A percentile compares a stretch with the other conserved stretches of the same genome.
phyloP scores from a whole-genome alignment of 495 filamentous ascomycete species.

The Aspergillus homomorphus region DNA sequence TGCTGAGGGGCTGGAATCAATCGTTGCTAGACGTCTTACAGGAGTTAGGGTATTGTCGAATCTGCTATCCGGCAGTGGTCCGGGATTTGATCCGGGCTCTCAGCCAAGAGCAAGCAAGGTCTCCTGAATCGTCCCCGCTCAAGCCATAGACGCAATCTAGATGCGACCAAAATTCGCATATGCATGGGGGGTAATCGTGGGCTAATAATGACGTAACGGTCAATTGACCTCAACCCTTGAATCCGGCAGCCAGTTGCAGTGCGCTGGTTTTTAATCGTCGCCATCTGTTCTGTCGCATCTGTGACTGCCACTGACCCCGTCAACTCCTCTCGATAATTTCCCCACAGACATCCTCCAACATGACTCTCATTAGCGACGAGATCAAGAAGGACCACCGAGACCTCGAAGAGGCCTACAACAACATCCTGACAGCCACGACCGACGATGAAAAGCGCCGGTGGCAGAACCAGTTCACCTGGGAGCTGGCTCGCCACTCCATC shows the following conservation, averaged over 20 bases:
- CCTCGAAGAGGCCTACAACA: neutral
- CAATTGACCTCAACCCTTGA: no score
- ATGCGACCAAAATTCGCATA: no score
- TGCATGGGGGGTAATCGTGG: neutral
- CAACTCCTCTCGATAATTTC: neutral
- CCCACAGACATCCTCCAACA: neutral
- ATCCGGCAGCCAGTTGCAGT: no score
- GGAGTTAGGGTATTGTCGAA: neutral
- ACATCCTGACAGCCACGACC: neutral
- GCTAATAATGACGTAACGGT: neutral
- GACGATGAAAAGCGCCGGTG: conserved; percentile 51
- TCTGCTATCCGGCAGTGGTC: neutral
- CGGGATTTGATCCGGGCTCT: neutral
- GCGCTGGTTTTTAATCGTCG: neutral
- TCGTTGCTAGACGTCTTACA: no score
- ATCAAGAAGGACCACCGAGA: neutral
- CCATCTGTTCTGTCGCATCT: neutral
- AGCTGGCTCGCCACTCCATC: conserved; percentile 61
- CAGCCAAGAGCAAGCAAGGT: neutral
- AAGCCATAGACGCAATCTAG: neutral
- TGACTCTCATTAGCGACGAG: neutral
- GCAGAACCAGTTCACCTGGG: conserved; percentile 68
- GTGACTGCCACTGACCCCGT: neutral
- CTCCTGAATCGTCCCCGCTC: neutral
- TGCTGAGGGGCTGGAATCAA: neutral